Conservation (phyloP, 1,284 basidiomycete genomes). For the Trametes pubescens region DNA sequence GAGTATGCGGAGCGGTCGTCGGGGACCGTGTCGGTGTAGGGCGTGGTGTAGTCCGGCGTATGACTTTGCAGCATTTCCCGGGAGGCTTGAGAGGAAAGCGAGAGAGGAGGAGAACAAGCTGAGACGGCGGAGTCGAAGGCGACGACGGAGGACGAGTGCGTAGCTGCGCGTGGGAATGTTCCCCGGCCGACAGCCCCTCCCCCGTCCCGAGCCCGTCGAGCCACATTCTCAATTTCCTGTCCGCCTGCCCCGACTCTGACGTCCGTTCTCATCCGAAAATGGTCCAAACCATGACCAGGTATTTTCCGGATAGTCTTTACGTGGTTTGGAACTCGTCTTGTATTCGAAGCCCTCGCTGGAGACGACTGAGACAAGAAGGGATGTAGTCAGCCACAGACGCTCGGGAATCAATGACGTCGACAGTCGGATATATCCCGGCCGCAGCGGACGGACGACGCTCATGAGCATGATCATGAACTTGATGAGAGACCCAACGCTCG, state of each 20-base stretch:
- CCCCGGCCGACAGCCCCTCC: conserved; percentile 16
- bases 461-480: too few relatives aligned
- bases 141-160: conserved; percentile 4
- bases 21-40: conserved; percentile 31
- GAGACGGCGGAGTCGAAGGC: conserved; percentile 8
- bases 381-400: conserved; percentile 14
- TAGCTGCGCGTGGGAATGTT: conserved; percentile 13
- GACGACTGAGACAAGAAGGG: not conserved
- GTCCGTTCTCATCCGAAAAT: not conserved
- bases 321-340: not conserved
- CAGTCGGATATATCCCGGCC: not conserved
- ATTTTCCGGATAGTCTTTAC: too few relatives aligned
- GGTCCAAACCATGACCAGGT: too few relatives aligned
- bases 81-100: conserved; percentile 5
- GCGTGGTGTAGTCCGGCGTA: conserved; percentile 33
- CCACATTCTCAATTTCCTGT: conserved; percentile 3
- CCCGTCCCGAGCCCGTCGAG: conserved; percentile 7
- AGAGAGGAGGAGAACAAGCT: conserved; percentile 12
- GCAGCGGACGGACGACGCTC: not conserved
- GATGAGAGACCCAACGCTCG: too few relatives aligned
- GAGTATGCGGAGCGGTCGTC: conserved; percentile 70
- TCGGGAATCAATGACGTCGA: conserved; percentile 9
- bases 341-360: not conserved
- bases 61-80: conserved; percentile 12
- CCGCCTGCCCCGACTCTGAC: not conserved